A percentile compares a stretch with the other conserved stretches of the same genome.
phyloP scores from a whole-genome alignment of 192 early-diverging fungal genomes.

The Obelidium mucronatum region DNA sequence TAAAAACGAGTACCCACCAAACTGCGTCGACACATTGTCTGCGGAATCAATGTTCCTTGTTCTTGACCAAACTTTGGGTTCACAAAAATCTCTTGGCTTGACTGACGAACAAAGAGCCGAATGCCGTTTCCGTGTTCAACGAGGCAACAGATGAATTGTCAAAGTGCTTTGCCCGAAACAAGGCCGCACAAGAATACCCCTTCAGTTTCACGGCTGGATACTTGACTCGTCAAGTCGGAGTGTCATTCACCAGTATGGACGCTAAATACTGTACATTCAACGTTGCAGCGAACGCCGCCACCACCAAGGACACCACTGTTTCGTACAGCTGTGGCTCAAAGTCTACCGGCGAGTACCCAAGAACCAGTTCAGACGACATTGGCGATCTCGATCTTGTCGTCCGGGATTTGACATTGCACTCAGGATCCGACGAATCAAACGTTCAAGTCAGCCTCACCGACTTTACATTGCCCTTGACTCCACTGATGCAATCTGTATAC shows the following conservation, averaged over 20 bases:
- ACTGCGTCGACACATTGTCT: constrained; percentile 14
- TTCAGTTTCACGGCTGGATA: constrained; percentile 30
- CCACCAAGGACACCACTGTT: constrained; percentile 1
- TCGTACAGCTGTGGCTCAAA: constrained; percentile 31
- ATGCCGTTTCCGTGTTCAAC: background rate
- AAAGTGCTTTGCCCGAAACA: constrained; percentile 29
- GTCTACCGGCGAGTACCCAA: background rate
- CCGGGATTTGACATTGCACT: constrained; percentile 4
- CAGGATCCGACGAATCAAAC: background rate
- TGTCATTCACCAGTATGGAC: constrained; percentile 6
- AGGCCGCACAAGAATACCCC: constrained; percentile 24
- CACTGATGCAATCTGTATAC: constrained; percentile 3
- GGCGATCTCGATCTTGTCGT: background rate
- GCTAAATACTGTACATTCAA: constrained; percentile 23
- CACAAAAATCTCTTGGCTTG: background rate
- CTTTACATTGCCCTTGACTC: constrained; percentile 18
- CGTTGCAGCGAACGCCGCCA: background rate
- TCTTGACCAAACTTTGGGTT: constrained; percentile 34
- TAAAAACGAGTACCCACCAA: background rate
- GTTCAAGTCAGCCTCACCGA: background rate
- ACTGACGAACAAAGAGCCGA: background rate
- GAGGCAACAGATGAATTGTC: background rate
- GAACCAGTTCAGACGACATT: background rate
- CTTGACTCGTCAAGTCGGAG: constrained; percentile 22
- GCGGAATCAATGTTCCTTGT: constrained; percentile 4